A percentile compares a stretch with the other conserved stretches of the same genome.
phyloP scores from a whole-genome alignment of 169 alveolate genomes.

The Theileria parva region DNA sequence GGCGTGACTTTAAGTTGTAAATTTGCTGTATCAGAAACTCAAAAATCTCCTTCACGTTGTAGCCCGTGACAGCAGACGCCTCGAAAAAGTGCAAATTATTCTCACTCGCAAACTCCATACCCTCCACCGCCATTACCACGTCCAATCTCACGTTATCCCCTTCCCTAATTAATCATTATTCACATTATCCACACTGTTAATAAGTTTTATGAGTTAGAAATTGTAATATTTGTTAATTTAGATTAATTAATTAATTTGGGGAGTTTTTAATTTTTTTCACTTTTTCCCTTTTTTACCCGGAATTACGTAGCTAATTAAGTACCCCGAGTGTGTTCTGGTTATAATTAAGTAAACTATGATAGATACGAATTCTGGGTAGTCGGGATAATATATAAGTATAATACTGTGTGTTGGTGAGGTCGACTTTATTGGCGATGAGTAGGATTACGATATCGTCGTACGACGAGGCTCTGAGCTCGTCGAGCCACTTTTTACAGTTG shows the following conservation, averaged over 20 bases:
- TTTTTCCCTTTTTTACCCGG: too few relatives aligned
- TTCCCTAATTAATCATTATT: too few relatives aligned
- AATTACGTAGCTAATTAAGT: too few relatives aligned
- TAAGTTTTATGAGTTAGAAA: conserved; percentile 60
- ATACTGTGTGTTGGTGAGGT: conserved; percentile 72
- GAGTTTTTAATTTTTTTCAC: too few relatives aligned
- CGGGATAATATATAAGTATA: too few relatives aligned
- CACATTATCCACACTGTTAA: conserved; percentile 87
- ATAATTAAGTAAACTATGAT: too few relatives aligned
- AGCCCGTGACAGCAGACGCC: conserved; percentile 94
- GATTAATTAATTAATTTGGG: too few relatives aligned
- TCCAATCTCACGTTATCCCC: too few relatives aligned
- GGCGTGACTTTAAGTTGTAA: conserved; percentile 68
- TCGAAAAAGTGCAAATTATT: conserved; percentile 90
- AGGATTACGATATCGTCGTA: conserved; percentile 97
- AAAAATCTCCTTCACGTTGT: conserved; percentile 94
- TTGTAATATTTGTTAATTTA: too few relatives aligned
- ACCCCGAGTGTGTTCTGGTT: too few relatives aligned
- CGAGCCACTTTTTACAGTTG: conserved; percentile 91
- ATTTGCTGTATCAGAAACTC: conserved; percentile 91
- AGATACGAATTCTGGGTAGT: too few relatives aligned
- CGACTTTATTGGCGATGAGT: conserved; percentile 99
- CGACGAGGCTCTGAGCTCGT: conserved; percentile 95
- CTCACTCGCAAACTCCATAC: conserved; percentile 88
- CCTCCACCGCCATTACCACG: conserved; percentile 81